A percentile compares a stretch with the other conserved stretches of the same genome.
Conservation (phyloP, 805 yeast species). For the Jamesozyma jinghongensis region DNA sequence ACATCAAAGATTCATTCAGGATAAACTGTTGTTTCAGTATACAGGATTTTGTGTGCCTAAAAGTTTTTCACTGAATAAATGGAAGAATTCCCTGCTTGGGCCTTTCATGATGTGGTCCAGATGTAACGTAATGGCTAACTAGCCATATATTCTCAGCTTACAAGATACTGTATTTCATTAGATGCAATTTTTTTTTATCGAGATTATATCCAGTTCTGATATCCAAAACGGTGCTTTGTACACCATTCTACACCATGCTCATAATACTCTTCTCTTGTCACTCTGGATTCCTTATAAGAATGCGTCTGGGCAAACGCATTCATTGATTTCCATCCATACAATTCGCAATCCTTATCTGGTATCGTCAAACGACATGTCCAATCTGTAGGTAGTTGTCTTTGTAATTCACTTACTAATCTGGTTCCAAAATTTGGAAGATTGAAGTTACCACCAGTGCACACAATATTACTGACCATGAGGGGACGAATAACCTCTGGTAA, state of each 20-base stretch:
- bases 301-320: conserved; percentile 34
- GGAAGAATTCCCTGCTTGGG: too few relatives aligned
- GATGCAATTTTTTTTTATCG: too few relatives aligned
- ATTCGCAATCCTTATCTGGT: conserved; percentile 30
- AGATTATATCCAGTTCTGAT: conserved; percentile 28
- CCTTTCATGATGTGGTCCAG: too few relatives aligned
- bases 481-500: conserved; percentile 72
- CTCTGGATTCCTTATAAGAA: conserved; percentile 40
- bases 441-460: conserved; percentile 75
- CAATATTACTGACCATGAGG: conserved; percentile 67
- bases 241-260: conserved; percentile 65
- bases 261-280: conserved; percentile 70
- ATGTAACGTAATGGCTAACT: too few relatives aligned
- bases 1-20: too few relatives aligned
- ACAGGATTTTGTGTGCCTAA: too few relatives aligned
- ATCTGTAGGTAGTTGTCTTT: conserved; percentile 60
- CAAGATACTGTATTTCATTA: not conserved
- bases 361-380: conserved; percentile 48
- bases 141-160: too few relatives aligned
- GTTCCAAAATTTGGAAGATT: conserved; percentile 57
- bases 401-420: conserved; percentile 53
- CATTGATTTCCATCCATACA: conserved; percentile 55
- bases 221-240: conserved; percentile 35
- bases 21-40: too few relatives aligned
- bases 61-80: too few relatives aligned